These are phyloP conservation scores for Stylosanthes scabra DNA, from an alignment of 331 rosid genomes.

Conservation along the genomic window DNA sequence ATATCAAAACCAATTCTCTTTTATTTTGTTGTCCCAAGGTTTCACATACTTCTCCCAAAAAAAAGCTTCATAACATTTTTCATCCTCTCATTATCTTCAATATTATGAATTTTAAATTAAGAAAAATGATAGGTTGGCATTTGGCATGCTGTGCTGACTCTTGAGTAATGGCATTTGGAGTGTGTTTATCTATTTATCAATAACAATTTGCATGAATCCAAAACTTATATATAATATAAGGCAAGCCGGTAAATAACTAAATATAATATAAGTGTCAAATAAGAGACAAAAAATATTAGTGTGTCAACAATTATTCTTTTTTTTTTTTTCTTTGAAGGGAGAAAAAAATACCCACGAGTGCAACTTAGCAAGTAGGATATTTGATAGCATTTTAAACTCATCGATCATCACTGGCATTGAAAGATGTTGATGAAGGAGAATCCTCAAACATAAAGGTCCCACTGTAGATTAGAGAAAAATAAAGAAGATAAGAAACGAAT, in stretches of 20 bases:
- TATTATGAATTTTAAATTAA: slow-evolving; percentile 39
- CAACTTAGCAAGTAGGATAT: background rate
- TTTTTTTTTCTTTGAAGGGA: too few species aligned
- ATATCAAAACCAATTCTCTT: background rate
- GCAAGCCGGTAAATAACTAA: slow-evolving; percentile 29
- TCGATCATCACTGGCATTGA: slow-evolving; percentile 2
- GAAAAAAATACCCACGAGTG: too few species aligned
- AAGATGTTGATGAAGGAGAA: slow-evolving; percentile 37
- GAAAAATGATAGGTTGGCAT: slow-evolving; percentile 8
- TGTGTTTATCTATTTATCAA: background rate
- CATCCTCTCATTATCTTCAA: slow-evolving; percentile 13
- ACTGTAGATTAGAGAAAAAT: background rate
- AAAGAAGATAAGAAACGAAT: background rate
- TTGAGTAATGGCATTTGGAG: slow-evolving; percentile 30
- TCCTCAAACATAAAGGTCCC: slow-evolving; percentile 33
- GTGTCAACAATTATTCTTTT: too few species aligned
- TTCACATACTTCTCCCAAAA: background rate
- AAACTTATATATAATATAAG: background rate
- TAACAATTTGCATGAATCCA: background rate
- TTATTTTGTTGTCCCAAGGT: background rate
- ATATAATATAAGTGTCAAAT: too few species aligned
- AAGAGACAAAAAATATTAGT: too few species aligned
- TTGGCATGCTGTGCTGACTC: slow-evolving; percentile 32
- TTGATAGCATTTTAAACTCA: background rate
- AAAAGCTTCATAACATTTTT: slow-evolving; percentile 1